Evolutionary conservation across 352 stramenopile genomes (phyloP).

Genomic region (Ophiocytium majus): DNA sequence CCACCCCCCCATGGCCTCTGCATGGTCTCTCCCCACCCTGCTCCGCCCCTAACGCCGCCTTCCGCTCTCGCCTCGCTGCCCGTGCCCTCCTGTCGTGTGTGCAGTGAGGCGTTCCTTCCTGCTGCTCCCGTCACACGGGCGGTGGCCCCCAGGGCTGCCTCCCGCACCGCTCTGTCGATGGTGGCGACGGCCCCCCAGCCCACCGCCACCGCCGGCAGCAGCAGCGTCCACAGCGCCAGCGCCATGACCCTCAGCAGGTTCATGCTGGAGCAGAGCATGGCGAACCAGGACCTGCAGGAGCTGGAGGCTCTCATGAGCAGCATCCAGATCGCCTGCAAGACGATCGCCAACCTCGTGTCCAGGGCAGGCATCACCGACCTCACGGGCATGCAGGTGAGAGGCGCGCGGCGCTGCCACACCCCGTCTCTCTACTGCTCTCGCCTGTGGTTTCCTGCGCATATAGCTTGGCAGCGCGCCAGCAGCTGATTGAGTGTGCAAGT

Average conservation of each 20-base stretch:
- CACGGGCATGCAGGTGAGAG: constrained; percentile 60
- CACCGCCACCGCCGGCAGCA: not conserved
- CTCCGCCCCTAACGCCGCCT: too few relatives aligned
- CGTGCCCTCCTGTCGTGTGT: not conserved
- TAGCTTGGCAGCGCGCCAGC: too few relatives aligned
- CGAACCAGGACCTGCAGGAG: constrained; percentile 53
- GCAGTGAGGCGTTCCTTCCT: not conserved
- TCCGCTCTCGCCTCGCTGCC: too few relatives aligned
- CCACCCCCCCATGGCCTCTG: not conserved
- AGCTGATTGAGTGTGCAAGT: too few relatives aligned
- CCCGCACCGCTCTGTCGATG: constrained; percentile 20
- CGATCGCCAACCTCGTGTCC: constrained; percentile 59
- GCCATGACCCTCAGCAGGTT: constrained; percentile 58
- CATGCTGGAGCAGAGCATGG: constrained; percentile 58
- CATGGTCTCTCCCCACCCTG: too few relatives aligned
- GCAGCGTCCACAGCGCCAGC: constrained; percentile 26
- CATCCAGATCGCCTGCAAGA: constrained; percentile 61
- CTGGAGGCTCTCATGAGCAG: constrained; percentile 55
- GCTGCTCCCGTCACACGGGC: too few relatives aligned
- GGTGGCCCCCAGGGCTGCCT: constrained; percentile 36
- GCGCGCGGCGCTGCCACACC: too few relatives aligned
- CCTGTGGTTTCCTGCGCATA: too few relatives aligned
- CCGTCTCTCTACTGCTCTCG: too few relatives aligned
- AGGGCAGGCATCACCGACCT: constrained; percentile 58
- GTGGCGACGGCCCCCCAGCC: constrained; percentile 22